These are phyloP conservation scores for Oxytropis ochrocephala DNA, from an alignment of 306 rosid genomes.

Conservation along the genomic window DNA sequence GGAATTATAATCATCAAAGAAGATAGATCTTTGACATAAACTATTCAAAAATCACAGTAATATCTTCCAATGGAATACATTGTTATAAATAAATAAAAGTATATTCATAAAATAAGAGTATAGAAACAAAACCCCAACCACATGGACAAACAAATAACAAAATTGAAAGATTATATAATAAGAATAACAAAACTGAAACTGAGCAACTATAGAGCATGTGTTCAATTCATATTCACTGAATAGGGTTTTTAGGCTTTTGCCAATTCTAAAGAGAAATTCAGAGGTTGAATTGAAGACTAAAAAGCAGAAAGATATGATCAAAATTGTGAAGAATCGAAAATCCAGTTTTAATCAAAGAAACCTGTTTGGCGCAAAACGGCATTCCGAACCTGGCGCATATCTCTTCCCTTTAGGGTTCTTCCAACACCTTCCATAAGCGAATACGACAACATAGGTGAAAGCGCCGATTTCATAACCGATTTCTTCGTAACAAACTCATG, in stretches of 20 bases:
- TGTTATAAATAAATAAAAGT: not conserved
- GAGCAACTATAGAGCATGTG: not conserved
- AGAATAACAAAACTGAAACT: not conserved
- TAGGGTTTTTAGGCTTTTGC: not conserved
- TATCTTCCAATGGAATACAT: not conserved
- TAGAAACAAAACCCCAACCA: not conserved
- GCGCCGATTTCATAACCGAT: conserved; percentile 33
- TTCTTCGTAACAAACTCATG: conserved; percentile 62
- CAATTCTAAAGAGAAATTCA: not conserved
- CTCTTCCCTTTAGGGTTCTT: conserved; percentile 64
- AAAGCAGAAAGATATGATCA: not conserved
- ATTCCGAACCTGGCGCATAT: conserved; percentile 62
- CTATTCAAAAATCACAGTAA: not conserved
- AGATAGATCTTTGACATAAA: not conserved
- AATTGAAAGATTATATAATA: not conserved
- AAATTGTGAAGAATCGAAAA: not conserved
- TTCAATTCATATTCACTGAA: conserved; percentile 8
- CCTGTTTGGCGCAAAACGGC: conserved; percentile 79
- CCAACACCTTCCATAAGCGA: conserved; percentile 87
- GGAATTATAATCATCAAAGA: not conserved
- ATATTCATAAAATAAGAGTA: not conserved
- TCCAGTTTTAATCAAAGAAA: conserved; percentile 47
- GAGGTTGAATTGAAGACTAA: not conserved
- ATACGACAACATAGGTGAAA: conserved; percentile 48
- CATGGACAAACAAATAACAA: not conserved